Base-by-base conservation (phyloP, 495 filamentous ascomycete genomes). In the Sphaerosporella brunnea region DNA sequence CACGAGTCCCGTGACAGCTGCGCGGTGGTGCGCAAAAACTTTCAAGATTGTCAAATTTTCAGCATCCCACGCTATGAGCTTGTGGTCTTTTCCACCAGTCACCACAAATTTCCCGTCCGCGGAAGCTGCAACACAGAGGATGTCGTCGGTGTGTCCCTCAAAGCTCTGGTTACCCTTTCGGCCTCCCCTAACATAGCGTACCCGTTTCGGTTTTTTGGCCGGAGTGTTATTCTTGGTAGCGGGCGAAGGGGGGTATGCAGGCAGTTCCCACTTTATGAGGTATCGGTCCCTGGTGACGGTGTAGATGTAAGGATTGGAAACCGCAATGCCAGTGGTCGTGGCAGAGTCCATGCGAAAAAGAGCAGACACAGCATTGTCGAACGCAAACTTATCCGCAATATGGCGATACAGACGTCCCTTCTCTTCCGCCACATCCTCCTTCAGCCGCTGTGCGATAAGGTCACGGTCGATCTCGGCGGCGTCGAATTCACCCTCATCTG, bases 391-490 rank as follows among this genome's bases (percentile, higher is more conserved):
- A 1, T 72, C 71, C 20, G 82, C 81, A 36, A 97, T 69, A 52
- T 72, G 71, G 36, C 84, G 73, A 65, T 93, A 94, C 11, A 92
- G 66, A 47, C 80, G 80, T 28, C 90, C 90, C 68, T 96, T 96
- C 42, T 78, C 74, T 62, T 93, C 88, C 21, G 92, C 88, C 36
- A 85, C 85, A 62, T 94, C 90, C 65, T 95, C 82, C 62, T 86
- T 77, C 49, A 96, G 65, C 50, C 88, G 69, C 56, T 88, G 78
- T 4, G 90, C 85, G 56, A 96, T 90, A 41, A 93, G 69, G 54
- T 96, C 86, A 36, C 78, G 70, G 64, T 96, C 90, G 36, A 97
- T 83, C 16, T 95, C 79, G 50, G 78, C 86, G 2, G 90, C 90
- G 66, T 97, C 84, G 55, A 94, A 96, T 3, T 83, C 90, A 42